Base-by-base conservation (phyloP, 352 stramenopile species). In the Globisporangium cystogenes region DNA sequence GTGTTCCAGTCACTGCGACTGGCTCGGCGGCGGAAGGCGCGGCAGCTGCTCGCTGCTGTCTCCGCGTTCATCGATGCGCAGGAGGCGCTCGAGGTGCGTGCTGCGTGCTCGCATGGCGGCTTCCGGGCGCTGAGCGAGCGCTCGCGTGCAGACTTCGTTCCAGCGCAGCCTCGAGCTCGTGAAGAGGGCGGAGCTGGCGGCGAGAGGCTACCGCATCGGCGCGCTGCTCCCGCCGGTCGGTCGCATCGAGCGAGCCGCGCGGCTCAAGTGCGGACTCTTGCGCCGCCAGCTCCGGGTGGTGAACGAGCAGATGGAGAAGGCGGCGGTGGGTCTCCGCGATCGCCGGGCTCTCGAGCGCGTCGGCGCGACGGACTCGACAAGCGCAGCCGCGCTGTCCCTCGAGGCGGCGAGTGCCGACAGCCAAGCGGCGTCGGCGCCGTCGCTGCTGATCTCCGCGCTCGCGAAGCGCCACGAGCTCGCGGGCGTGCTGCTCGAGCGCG, bases 121-220 rank as follows among this genome's bases (percentile, higher is more conserved):
- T n/a, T n/a, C n/a, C n/a, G n/a, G n/a, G n/a, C 21, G 15, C 35
- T 3, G 47, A 42, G 33, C 44, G 23, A 41, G n/a, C 36, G n/a
- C n/a, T n/a, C n/a, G 20, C 1, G 23, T 20, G 6, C 26, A 82
- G 26, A 15, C 31, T 1, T 49, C 58, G 16, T 90, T 76, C 46
- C 48, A 52, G 23, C 26, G 37, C 8, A 73, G 53, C 53, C 43
- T 90, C 33, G 61, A 66, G 18, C 23, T 82, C 12, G 59, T 87
- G 37, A 90, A 90, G 60, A 75, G 69, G 23, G 75, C 70, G 11
- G 79, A 90, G 48, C 36, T 85, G 26, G 74, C 70, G 8, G 70
- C 67, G 41, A 67, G 70, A 24, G 76, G 76, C 1, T 87, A 82
- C 46, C 70, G 67, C 8, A 60, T 90, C 11, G 74, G 74, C 12